phyloP scores from a whole-genome alignment of 1,139 yeast species.

The Yamadazyma spencermartinsiae region DNA sequence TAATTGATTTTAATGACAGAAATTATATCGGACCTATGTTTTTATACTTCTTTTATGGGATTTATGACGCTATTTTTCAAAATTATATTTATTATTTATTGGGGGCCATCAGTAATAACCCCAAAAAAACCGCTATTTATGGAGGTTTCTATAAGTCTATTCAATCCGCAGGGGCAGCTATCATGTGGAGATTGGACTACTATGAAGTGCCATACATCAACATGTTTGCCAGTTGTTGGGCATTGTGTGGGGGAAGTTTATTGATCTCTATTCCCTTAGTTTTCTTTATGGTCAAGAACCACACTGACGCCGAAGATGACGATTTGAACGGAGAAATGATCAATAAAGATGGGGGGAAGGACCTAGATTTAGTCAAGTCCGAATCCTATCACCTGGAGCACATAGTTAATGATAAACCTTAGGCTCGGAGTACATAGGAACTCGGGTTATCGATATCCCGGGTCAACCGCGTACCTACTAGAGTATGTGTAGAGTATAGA shows the following conservation, averaged over 20 bases:
- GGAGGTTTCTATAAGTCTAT: slow-evolving; percentile 66
- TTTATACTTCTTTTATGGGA: slow-evolving; percentile 60
- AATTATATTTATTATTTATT: slow-evolving; percentile 55
- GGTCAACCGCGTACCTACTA: no score
- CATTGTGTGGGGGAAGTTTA: slow-evolving; percentile 48
- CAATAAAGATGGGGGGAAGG: slow-evolving; percentile 4
- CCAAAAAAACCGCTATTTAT: slow-evolving; percentile 57
- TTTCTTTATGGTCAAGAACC: slow-evolving; percentile 45
- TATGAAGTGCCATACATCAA: slow-evolving; percentile 38
- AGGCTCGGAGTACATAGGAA: no score
- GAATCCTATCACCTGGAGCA: slow-evolving; percentile 2
- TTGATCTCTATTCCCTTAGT: slow-evolving; percentile 40
- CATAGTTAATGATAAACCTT: no score
- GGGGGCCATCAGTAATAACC: slow-evolving; percentile 60
- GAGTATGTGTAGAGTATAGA: no score
- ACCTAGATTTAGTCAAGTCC: slow-evolving; percentile 1
- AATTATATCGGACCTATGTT: slow-evolving; percentile 59
- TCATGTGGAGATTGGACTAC: slow-evolving; percentile 57
- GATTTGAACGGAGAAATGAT: slow-evolving; percentile 23
- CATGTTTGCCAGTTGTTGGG: slow-evolving; percentile 60
- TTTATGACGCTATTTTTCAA: slow-evolving; percentile 59
- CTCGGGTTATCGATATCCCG: no score
- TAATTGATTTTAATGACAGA: slow-evolving; percentile 47
- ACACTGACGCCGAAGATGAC: slow-evolving; percentile 42
- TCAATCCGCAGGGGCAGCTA: slow-evolving; percentile 66